Evolutionary conservation across 2,329 filamentous ascomycete species (phyloP).

Genomic region (Colletotrichum lini): DNA sequence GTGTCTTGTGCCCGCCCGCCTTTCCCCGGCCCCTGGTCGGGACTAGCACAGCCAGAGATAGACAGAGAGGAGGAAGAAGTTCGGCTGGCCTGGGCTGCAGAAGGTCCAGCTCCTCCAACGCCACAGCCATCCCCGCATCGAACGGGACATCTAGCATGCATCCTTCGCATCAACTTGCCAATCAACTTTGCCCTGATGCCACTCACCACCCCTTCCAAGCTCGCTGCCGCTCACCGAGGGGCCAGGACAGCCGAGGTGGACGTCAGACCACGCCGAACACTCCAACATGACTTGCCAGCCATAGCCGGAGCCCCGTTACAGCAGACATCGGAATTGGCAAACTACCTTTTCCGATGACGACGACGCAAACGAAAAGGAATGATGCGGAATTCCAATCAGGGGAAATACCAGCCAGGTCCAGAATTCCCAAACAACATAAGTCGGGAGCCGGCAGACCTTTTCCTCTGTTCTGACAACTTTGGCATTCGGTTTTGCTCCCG

Average conservation of each 20-base stretch:
- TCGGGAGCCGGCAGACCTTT: too few species aligned
- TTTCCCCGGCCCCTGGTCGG: slow-evolving; percentile 36
- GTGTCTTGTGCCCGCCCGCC: slow-evolving; percentile 39
- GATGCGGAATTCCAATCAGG: slow-evolving; percentile 9
- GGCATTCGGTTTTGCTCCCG: slow-evolving; percentile 10
- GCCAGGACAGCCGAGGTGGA: slow-evolving; percentile 34
- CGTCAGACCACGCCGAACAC: slow-evolving; percentile 26
- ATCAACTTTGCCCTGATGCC: slow-evolving; percentile 7
- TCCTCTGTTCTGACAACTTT: background rate
- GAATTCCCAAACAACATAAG: slow-evolving; percentile 7
- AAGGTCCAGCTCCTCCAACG: background rate
- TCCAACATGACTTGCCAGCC: slow-evolving; percentile 31
- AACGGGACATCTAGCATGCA: slow-evolving; percentile 29
- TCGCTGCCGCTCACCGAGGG: slow-evolving; percentile 31
- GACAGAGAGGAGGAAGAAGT: background rate
- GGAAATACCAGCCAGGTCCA: too few species aligned
- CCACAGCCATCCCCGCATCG: slow-evolving; percentile 33
- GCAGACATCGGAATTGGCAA: background rate
- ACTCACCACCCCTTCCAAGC: background rate
- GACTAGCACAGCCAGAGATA: slow-evolving; percentile 1
- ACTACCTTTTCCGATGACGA: background rate
- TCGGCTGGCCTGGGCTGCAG: slow-evolving; percentile 4
- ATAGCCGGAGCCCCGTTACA: slow-evolving; percentile 35
- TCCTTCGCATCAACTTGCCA: slow-evolving; percentile 7
- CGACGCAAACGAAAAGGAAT: background rate